A percentile compares a stretch with the other conserved stretches of the same genome.
phyloP scores from a whole-genome alignment of 768 basidiomycete species.

The Gelatoporia subvermispora region DNA sequence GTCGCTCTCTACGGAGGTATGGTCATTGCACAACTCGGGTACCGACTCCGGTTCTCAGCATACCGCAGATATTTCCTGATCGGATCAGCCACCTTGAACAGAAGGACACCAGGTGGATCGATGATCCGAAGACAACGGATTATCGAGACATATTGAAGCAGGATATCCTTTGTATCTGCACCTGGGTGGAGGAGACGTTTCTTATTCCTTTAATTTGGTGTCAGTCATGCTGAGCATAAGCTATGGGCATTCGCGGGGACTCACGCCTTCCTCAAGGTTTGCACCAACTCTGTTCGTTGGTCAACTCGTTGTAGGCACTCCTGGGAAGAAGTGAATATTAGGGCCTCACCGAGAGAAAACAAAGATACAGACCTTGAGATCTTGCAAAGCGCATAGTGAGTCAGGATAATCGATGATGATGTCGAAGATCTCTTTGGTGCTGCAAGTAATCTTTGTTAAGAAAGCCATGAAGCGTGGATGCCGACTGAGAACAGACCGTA shows the following conservation, averaged over 20 bases:
- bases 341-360: neutral
- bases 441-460: conserved; percentile 18
- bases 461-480: conserved; percentile 1
- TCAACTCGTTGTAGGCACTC: conserved; percentile 80
- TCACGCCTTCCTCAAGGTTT: conserved; percentile 74
- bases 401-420: conserved; percentile 95
- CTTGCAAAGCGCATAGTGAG: conserved; percentile 77
- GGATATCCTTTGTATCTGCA: conserved; percentile 87
- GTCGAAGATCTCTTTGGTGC: conserved; percentile 85
- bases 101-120: conserved; percentile 87
- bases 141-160: conserved; percentile 86
- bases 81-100: conserved; percentile 92
- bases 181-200: conserved; percentile 93
- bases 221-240: neutral
- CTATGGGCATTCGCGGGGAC: conserved; percentile 17
- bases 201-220: conserved; percentile 50
- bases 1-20: conserved; percentile 54
- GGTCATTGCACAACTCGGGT: neutral
- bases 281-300: conserved; percentile 71
- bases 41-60: conserved; percentile 9
- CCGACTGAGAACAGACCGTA: conserved; percentile 48
- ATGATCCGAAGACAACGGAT: conserved; percentile 88
- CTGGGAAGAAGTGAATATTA: conserved; percentile 27
- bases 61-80: conserved; percentile 86
- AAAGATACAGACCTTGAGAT: conserved; percentile 61